Evolutionary conservation across 192 early-diverging fungal species (phyloP).

Genomic region (Podila epicladia): DNA sequence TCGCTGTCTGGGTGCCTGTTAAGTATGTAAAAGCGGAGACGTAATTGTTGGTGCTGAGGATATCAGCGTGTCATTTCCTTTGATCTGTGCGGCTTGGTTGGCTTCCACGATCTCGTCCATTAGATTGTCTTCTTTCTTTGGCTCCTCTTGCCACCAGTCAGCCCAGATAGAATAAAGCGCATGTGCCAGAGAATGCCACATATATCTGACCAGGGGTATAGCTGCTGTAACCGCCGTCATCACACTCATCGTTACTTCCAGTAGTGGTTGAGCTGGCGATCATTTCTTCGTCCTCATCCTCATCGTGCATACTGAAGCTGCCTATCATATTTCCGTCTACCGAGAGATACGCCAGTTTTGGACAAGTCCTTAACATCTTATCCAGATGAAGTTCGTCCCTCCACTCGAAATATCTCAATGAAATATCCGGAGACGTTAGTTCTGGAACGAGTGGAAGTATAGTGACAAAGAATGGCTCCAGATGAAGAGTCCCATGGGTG

Average conservation of each 20-base stretch:
- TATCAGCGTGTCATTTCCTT: too few species aligned
- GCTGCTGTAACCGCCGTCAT: background rate
- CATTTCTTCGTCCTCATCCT: background rate
- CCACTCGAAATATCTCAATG: slow-evolving; percentile 1
- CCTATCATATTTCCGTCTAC: slow-evolving; percentile 36
- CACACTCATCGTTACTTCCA: background rate
- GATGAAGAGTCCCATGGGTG: slow-evolving; percentile 7
- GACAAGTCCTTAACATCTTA: slow-evolving; percentile 21
- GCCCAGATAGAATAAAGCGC: background rate
- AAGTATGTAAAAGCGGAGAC: background rate
- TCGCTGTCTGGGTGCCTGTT: background rate
- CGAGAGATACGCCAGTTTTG: slow-evolving; percentile 28
- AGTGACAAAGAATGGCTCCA: slow-evolving; percentile 17
- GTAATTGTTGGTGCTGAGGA: too few species aligned
- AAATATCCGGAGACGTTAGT: slow-evolving; percentile 18
- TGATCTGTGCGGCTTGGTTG: background rate
- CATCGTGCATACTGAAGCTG: background rate
- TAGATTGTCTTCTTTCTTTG: background rate
- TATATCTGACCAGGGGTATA: background rate
- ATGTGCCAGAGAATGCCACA: background rate
- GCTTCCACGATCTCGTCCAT: background rate
- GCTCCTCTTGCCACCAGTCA: background rate
- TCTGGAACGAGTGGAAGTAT: slow-evolving; percentile 32
- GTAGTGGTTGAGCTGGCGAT: background rate
- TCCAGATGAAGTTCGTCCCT: slow-evolving; percentile 29